Percentiles rank a stretch among this genome's conserved stretches.
These are phyloP conservation scores for Pseudogymnoascus sp. DNA, from an alignment of 2,329 filamentous ascomycete genomes.

Conservation along the genomic window DNA sequence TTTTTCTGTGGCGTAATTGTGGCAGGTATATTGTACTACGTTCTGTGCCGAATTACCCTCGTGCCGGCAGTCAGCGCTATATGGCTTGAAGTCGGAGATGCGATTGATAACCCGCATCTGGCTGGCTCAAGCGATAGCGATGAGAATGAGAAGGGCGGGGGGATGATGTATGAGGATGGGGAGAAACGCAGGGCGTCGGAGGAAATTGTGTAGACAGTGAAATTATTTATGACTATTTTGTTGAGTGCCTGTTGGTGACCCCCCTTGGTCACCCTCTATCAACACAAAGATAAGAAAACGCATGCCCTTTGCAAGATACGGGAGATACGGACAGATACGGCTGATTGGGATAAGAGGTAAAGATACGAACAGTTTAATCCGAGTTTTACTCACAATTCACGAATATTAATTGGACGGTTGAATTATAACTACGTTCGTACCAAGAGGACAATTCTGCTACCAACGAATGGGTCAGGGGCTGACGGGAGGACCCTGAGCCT, in stretches of 20 bases:
- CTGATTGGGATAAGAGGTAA: neutral
- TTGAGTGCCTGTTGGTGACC: neutral
- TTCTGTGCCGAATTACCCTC: conserved; percentile 59
- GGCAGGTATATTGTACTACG: conserved; percentile 58
- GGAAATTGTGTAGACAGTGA: neutral
- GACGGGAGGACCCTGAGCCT: too few relatives aligned
- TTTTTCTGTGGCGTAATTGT: conserved; percentile 82
- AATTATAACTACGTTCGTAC: too few relatives aligned
- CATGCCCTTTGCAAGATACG: neutral
- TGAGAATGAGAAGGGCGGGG: conserved; percentile 13
- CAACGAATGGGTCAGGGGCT: too few relatives aligned
- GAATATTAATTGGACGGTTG: neutral
- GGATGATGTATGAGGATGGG: neutral
- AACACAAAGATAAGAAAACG: neutral
- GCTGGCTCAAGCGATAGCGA: conserved; percentile 19
- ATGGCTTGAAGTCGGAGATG: conserved; percentile 70
- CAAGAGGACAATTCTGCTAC: too few relatives aligned
- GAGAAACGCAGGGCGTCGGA: neutral
- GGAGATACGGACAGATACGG: conserved; percentile 1
- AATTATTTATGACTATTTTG: neutral
- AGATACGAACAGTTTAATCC: neutral
- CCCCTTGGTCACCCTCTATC: neutral
- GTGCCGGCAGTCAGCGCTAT: conserved; percentile 63
- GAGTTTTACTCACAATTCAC: neutral
- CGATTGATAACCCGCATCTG: conserved; percentile 41